Conservation (phyloP, 768 basidiomycete genomes). For the Panus rudis region DNA sequence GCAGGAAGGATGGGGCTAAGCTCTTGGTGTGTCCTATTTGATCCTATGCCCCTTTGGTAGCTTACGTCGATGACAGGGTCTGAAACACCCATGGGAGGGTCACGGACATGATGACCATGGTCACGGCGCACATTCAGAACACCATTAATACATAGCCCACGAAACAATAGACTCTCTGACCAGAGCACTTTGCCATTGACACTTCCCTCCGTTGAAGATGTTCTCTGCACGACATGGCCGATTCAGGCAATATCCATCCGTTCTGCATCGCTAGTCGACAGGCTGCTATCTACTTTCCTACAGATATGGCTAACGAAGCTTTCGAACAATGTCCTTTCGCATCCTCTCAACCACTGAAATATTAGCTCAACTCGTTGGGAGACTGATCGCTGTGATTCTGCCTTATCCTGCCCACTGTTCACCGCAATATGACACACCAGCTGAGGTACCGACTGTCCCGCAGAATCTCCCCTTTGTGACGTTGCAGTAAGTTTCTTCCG, state of each 20-base stretch:
- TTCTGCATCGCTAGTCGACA: slow-evolving; percentile 1
- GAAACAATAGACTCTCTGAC: too few relatives aligned
- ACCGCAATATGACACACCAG: slow-evolving; percentile 21
- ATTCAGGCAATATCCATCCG: neutral
- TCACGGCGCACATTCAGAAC: slow-evolving; percentile 27
- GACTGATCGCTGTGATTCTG: neutral
- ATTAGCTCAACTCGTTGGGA: neutral
- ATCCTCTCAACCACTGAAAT: slow-evolving; percentile 56
- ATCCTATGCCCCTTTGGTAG: neutral
- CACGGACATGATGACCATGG: slow-evolving; percentile 39
- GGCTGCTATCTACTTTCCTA: slow-evolving; percentile 35
- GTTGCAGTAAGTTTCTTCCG: slow-evolving; percentile 31
- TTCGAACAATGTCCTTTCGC: slow-evolving; percentile 52
- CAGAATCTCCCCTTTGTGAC: slow-evolving; percentile 1
- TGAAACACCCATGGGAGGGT: slow-evolving; percentile 57
- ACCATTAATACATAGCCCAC: slow-evolving; percentile 26
- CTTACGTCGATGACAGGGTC: slow-evolving; percentile 19
- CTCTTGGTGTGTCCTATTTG: slow-evolving; percentile 22
- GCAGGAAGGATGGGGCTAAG: slow-evolving; percentile 34
- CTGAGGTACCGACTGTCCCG: neutral
- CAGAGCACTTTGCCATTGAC: too few relatives aligned
- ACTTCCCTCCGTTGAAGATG: neutral
- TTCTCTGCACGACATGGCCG: neutral
- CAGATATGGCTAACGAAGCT: slow-evolving; percentile 62
- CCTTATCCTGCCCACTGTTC: slow-evolving; percentile 11